Percentiles rank a stretch among this genome's conserved stretches.
Evolutionary conservation across 805 yeast genomes (phyloP).

Genomic region (Ogataea degrootiae): DNA sequence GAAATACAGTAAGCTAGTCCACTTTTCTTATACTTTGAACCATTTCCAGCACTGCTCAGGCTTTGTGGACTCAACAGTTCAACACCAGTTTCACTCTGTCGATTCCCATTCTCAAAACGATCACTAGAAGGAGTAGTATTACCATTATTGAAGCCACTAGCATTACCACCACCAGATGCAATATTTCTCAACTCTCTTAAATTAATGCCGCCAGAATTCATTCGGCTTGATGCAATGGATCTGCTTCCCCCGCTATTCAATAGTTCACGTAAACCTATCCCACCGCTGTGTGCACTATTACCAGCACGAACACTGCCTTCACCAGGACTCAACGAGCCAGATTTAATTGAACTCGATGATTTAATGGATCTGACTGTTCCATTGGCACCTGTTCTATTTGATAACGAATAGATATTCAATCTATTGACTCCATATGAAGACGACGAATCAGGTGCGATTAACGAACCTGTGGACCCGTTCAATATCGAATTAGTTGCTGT

Average conservation of each 20-base stretch:
- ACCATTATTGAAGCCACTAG: slow-evolving; percentile 4
- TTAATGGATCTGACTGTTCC: no score
- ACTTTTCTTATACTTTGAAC: slow-evolving; percentile 5
- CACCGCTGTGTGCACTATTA: no score
- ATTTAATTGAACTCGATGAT: not conserved
- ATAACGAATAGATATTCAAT: no score
- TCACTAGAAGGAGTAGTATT: slow-evolving; percentile 2
- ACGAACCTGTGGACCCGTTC: slow-evolving; percentile 14
- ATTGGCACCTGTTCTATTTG: no score
- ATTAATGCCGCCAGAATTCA: slow-evolving; percentile 25
- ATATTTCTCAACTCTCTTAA: slow-evolving; percentile 36
- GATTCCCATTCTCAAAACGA: not conserved
- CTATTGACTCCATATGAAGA: slow-evolving; percentile 2
- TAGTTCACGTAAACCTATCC: no score
- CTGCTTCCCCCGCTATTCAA: not conserved
- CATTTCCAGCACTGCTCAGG: not conserved
- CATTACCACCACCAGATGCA: slow-evolving; percentile 13
- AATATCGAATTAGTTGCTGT: slow-evolving; percentile 19
- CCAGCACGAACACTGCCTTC: not conserved
- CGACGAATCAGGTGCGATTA: not conserved
- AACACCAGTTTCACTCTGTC: no score
- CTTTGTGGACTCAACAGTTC: not conserved
- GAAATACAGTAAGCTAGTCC: slow-evolving; percentile 20
- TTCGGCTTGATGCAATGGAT: slow-evolving; percentile 3
- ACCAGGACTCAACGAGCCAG: not conserved